Conservation (phyloP, 139 green algal species). For the Nannochloris sp. region DNA sequence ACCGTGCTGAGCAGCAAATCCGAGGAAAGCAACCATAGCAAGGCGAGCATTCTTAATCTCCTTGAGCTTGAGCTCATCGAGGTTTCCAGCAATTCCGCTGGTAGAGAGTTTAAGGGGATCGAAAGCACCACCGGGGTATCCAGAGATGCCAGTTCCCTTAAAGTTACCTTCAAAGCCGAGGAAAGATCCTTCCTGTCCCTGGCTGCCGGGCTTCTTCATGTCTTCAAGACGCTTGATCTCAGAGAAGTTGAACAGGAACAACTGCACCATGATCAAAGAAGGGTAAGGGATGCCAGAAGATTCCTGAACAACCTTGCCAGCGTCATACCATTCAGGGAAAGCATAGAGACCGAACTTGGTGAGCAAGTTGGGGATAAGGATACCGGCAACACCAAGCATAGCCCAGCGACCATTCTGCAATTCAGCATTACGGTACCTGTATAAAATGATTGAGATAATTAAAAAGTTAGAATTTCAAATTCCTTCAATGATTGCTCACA, state of each 20-base stretch:
- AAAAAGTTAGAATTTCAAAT: background rate
- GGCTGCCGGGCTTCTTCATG: conserved; percentile 72
- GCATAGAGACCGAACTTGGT: conserved; percentile 65
- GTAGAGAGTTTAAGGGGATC: conserved; percentile 70
- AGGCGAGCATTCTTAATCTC: conserved; percentile 44
- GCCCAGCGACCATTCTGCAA: conserved; percentile 80
- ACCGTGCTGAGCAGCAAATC: conserved; percentile 71
- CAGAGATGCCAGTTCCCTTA: conserved; percentile 44
- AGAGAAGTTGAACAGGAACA: conserved; percentile 75
- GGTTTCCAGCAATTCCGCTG: conserved; percentile 4
- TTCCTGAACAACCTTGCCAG: conserved; percentile 59
- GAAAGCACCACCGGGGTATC: conserved; percentile 71
- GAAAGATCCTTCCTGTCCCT: conserved; percentile 37
- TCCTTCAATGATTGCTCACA: background rate
- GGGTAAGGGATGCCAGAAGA: conserved; percentile 28
- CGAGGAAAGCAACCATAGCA: conserved; percentile 50
- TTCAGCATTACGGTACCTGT: conserved; percentile 79
- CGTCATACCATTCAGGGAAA: conserved; percentile 77
- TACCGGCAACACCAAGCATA: conserved; percentile 83
- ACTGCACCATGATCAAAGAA: conserved; percentile 57
- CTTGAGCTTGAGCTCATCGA: conserved; percentile 24
- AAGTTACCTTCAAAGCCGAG: conserved; percentile 61
- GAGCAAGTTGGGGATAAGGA: conserved; percentile 68
- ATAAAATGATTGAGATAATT: background rate
- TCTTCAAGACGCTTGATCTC: conserved; percentile 80